Evolutionary conservation across 208 protist species (phyloP).

Genomic region (Crithidia brevicula): DNA sequence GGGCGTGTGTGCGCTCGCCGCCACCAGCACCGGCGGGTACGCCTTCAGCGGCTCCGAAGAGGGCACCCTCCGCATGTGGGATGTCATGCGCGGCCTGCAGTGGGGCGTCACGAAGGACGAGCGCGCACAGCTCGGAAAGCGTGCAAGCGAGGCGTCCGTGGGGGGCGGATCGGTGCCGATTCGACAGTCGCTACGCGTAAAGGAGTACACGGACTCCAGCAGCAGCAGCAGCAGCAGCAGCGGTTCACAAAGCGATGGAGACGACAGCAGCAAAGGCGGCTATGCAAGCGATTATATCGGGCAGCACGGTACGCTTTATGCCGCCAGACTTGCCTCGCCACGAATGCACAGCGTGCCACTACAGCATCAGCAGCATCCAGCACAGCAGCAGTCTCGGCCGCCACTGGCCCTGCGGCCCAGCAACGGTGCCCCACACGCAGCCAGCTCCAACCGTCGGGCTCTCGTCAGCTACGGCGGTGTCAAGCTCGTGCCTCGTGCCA

Average conservation of each 20-base stretch:
- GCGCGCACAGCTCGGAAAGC: constrained; percentile 16
- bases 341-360: neutral
- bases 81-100: constrained; percentile 43
- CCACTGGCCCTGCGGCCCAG: neutral
- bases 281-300: too few species aligned
- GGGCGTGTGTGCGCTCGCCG: constrained; percentile 51
- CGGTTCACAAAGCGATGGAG: neutral
- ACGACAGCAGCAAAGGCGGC: neutral
- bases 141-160: neutral
- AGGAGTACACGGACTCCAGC: constrained; percentile 3
- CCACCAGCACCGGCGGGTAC: constrained; percentile 49
- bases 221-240: neutral
- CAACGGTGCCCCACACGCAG: neutral
- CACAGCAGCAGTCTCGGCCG: neutral
- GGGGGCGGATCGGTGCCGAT: neutral
- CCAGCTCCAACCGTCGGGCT: neutral
- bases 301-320: too few species aligned
- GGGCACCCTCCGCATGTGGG: constrained; percentile 73
- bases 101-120: constrained; percentile 43
- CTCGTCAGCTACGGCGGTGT: constrained; percentile 4
- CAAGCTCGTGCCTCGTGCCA: neutral
- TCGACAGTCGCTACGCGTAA: neutral
- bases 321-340: neutral
- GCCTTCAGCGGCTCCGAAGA: constrained; percentile 73
- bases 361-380: neutral